Base-by-base conservation (phyloP, 768 basidiomycete genomes). In the Phaeotremella fagi region DNA sequence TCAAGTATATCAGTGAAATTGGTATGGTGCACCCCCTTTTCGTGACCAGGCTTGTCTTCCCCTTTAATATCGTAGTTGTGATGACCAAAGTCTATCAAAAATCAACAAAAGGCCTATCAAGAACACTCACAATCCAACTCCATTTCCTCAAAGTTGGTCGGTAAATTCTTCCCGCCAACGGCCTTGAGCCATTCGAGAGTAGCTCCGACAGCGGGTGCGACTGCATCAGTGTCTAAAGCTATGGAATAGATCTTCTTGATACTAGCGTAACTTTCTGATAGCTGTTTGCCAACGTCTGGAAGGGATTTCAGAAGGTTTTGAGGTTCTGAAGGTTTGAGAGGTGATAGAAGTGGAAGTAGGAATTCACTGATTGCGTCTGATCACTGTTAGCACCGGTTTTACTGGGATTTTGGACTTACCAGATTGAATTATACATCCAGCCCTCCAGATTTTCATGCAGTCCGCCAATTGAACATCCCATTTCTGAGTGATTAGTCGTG, bases 361-460 rank as follows among this genome's bases (percentile, higher is more conserved):
- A 63, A 53, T 25, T 64, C 53, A 42, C 50, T 37, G 18, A 63
- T 67, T 2, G 59, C 62, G 36, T 67, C 60, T 65, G 36, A 7
- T 14, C 20, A 6, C 7, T 6, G 20, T 41, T 12, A 41, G n/a
- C 16, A 35, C 28, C 11, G 35, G 33, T 18, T 24, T 53, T 23
- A 50, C 47, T 26, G 24, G 6, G 18, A 15, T 11, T 11, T 14
- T n/a, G 2, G 26, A 55, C 57, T 46, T 26, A 59, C 65, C 65
- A 14, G 60, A 66, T 47, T 68, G 72, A 43, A 74, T 73, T 52
- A 74, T 74, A 51, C 71, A 74, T 26, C 75, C 75, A 24, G 66
- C 67, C n/a, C 68, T 47, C 73, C 73, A 71, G 50, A 74, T 73
- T 31, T 50, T 44, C 31, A 71, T 56, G 52, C 70, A 70, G 15